Evolutionary conservation across 345 rosid genomes (phyloP).

Genomic region (Pistacia atlantica): DNA sequence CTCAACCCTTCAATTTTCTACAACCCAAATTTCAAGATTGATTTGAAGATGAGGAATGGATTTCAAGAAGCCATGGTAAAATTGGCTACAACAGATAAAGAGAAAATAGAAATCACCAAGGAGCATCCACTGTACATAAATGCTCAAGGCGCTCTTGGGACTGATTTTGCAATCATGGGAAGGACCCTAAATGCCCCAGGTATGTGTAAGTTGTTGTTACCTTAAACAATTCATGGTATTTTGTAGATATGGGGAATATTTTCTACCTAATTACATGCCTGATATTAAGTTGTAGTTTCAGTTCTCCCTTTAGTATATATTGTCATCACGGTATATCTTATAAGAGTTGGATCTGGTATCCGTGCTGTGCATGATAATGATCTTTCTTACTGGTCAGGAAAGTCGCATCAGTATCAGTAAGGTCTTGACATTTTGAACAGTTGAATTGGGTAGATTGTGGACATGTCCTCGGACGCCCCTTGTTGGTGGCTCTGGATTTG

Average conservation of each 20-base stretch:
- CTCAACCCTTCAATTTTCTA: conserved; percentile 65
- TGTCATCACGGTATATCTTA: not conserved
- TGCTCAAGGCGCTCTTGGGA: conserved; percentile 62
- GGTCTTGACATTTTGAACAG: conserved; percentile 1
- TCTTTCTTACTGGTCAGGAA: not conserved
- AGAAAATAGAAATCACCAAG: conserved; percentile 50
- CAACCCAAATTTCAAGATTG: conserved; percentile 51
- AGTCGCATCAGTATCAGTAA: not conserved
- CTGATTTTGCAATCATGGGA: conserved; percentile 65
- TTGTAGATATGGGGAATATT: not conserved
- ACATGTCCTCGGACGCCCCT: not conserved
- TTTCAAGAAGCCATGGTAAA: conserved; percentile 70
- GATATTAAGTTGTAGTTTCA: not conserved
- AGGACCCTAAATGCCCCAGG: conserved; percentile 67
- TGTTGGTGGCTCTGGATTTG: not conserved
- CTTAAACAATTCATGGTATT: not conserved
- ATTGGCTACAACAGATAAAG: conserved; percentile 48
- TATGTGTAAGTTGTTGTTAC: conserved; percentile 22
- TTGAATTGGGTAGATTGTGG: not conserved
- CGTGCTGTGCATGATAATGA: too few relatives aligned
- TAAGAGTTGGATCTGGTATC: not conserved
- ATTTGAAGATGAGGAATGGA: conserved; percentile 57
- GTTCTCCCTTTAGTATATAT: not conserved
- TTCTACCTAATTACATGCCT: not conserved
- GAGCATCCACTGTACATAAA: conserved; percentile 55